Evolutionary conservation across 2,329 filamentous ascomycete genomes (phyloP), one percentile per base, ranked within the genome.

Genomic region (Aspergillus uvarum): DNA sequence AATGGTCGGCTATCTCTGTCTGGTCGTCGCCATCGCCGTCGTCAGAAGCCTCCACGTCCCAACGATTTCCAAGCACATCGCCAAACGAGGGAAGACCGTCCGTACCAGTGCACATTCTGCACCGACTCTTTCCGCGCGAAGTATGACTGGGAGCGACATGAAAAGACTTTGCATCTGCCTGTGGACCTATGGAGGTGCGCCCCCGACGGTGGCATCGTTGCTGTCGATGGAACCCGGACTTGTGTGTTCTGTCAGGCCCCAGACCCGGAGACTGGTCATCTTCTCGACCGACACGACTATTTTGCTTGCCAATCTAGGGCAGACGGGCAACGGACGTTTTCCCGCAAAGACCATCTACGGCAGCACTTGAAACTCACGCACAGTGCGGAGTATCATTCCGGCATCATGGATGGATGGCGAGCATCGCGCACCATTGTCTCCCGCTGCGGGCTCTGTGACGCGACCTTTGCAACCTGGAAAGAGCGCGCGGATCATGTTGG

Each of bases 321-420:
- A 4, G 56, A 81, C 1, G 81, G 83, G 51, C 80, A 83, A 49
- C 78, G 84, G 16, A 84, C 81, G 0, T 86, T 85, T 68, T 84
- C 83, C 63, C 76, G 83, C 16, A 85, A 85, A 69, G 83, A 86
- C 63, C 83, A 86, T 65, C 74, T 86, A 1, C 76, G 81, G 32
- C 83, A 86, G 64, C 83, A 86, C 67, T 69, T 85, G 22, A 77
- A 82, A 21, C 71, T 85, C 24, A 82, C 84, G 73, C 83, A 86
- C 64, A 75, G 76, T 51, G 82, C 80, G 63, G 81, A 82, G 60
- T 78, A 83, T 70, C 76, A 73, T 0, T 61, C 26, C 10, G 10
- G 75, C 1, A 76, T 73, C 55, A 85, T 85, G 82, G 80, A 85
- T 21, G 69, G 70, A 14, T 86, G 83, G 83, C 83, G 82, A 64